A percentile compares a stretch with the other conserved stretches of the same genome.
Conservation (phyloP, 2,329 filamentous ascomycete species). For the Penicillium sp. region DNA sequence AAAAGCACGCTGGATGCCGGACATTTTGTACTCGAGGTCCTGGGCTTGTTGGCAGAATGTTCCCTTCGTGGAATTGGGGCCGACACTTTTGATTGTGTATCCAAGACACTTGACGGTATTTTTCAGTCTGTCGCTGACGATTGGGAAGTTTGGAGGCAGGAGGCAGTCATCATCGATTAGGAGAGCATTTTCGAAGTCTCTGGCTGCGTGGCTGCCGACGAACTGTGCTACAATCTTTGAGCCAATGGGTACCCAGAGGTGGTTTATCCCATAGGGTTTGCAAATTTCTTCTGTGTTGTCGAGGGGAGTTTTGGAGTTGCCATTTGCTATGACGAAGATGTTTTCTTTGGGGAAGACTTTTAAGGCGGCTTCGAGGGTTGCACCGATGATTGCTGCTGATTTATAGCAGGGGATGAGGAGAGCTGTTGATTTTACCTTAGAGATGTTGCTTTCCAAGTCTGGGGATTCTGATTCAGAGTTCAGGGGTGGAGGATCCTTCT, state of each 20-base stretch:
- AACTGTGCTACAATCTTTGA: constrained; percentile 53
- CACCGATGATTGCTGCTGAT: constrained; percentile 43
- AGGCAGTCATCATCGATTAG: constrained; percentile 53
- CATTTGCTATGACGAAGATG: constrained; percentile 51
- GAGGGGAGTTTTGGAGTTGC: constrained; percentile 47
- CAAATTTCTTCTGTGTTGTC: constrained; percentile 51
- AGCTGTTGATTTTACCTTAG: constrained; percentile 34
- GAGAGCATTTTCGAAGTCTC: constrained; percentile 47
- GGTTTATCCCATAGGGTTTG: constrained; percentile 45
- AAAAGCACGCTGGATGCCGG: constrained; percentile 47
- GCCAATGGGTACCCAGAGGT: constrained; percentile 50
- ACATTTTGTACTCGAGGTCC: constrained; percentile 54
- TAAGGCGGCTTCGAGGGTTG: constrained; percentile 46
- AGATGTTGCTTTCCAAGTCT: constrained; percentile 21
- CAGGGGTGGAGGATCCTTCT: constrained; percentile 28
- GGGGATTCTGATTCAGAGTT: constrained; percentile 11
- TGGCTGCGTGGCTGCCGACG: constrained; percentile 48
- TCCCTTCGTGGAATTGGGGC: constrained; percentile 34
- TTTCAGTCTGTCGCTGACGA: constrained; percentile 46
- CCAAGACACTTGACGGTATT: constrained; percentile 47
- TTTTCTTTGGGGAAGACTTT: constrained; percentile 48
- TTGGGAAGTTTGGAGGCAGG: constrained; percentile 49
- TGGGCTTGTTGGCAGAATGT: constrained; percentile 49
- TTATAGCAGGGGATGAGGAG: constrained; percentile 52
- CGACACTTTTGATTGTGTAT: constrained; percentile 51